Evolutionary conservation across 805 yeast species (phyloP).

Genomic region (Kodamaea restingae): DNA sequence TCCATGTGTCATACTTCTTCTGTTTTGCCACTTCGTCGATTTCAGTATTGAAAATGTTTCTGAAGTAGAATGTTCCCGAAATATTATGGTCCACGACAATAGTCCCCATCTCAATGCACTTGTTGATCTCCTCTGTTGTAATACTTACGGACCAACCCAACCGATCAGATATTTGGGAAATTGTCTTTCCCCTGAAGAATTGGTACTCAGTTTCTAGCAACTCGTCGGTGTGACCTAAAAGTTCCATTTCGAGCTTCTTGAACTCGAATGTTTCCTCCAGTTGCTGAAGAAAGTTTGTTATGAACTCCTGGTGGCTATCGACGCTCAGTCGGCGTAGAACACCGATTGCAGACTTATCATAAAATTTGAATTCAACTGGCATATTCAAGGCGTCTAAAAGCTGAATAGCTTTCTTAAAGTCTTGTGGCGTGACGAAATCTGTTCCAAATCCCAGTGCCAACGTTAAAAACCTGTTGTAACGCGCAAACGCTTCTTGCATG

Average conservation of each 20-base stretch:
- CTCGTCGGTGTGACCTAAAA: slow-evolving; percentile 16
- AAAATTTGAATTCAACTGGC: slow-evolving; percentile 44
- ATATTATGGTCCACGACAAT: slow-evolving; percentile 66
- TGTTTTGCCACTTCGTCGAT: slow-evolving; percentile 12
- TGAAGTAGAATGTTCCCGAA: slow-evolving; percentile 61
- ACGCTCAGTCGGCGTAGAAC: slow-evolving; percentile 24
- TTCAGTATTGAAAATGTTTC: slow-evolving; percentile 34
- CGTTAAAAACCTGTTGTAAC: slow-evolving; percentile 35
- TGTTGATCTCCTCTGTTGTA: slow-evolving; percentile 58
- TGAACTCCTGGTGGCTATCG: slow-evolving; percentile 26
- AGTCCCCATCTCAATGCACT: slow-evolving; percentile 52
- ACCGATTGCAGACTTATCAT: slow-evolving; percentile 31
- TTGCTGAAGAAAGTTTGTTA: slow-evolving; percentile 20
- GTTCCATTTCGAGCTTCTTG: slow-evolving; percentile 22
- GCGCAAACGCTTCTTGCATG: slow-evolving; percentile 39
- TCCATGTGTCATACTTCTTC: not conserved
- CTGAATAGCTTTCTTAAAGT: slow-evolving; percentile 58
- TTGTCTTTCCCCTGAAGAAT: slow-evolving; percentile 31
- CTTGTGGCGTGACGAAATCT: slow-evolving; percentile 66
- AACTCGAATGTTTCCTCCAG: slow-evolving; percentile 23
- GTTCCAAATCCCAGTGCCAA: slow-evolving; percentile 46
- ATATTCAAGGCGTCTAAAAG: slow-evolving; percentile 53
- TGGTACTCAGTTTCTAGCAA: slow-evolving; percentile 17
- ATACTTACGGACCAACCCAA: slow-evolving; percentile 67
- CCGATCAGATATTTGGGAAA: slow-evolving; percentile 41